Conservation (phyloP, 2,329 filamentous ascomycete genomes). For the Curvularia verruculosa region DNA sequence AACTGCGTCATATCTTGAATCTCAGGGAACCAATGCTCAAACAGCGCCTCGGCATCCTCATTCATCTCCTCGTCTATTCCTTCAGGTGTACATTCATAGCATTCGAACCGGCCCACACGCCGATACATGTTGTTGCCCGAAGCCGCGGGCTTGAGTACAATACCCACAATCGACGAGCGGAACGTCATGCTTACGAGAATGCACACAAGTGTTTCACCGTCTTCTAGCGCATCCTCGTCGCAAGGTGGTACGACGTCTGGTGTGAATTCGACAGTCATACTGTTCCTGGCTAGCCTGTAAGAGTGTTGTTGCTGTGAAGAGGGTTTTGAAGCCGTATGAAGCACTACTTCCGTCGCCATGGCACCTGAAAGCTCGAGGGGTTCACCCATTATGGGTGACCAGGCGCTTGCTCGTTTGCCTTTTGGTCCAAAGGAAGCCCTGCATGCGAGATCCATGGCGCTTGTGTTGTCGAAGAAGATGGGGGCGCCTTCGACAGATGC, state of each 20-base stretch:
- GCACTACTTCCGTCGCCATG: slow-evolving; percentile 43
- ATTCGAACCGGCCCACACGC: slow-evolving; percentile 46
- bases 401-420: slow-evolving; percentile 28
- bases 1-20: slow-evolving; percentile 46
- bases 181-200: slow-evolving; percentile 47
- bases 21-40: slow-evolving; percentile 46
- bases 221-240: slow-evolving; percentile 34
- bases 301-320: slow-evolving; percentile 14
- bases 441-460: slow-evolving; percentile 47
- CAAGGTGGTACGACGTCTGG: slow-evolving; percentile 39
- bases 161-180: slow-evolving; percentile 43
- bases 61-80: slow-evolving; percentile 38
- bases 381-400: slow-evolving; percentile 42
- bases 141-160: slow-evolving; percentile 36
- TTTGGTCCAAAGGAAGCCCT: slow-evolving; percentile 37
- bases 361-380: slow-evolving; percentile 39
- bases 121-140: slow-evolving; percentile 31
- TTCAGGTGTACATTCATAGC: slow-evolving; percentile 43
- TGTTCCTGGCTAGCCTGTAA: slow-evolving; percentile 37
- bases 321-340: slow-evolving; percentile 20
- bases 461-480: slow-evolving; percentile 45
- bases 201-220: slow-evolving; percentile 42
- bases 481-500: slow-evolving; percentile 45
- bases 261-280: slow-evolving; percentile 40
- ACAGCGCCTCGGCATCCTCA: slow-evolving; percentile 45